phyloP scores from a whole-genome alignment of 192 early-diverging fungal species.

The Backusella mclennaniae region DNA sequence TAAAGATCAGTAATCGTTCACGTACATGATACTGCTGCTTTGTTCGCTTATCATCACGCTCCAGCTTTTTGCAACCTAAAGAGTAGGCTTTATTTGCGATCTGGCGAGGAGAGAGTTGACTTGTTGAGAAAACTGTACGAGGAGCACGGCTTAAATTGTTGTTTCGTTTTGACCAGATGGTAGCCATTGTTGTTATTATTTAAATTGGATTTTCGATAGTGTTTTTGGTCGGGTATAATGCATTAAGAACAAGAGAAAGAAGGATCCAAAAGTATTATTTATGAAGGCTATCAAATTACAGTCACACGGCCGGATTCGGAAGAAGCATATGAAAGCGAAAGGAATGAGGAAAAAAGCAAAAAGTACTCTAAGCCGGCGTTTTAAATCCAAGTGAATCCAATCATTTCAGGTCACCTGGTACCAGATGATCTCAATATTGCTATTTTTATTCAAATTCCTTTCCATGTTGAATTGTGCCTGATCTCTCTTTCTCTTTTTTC shows the following conservation, averaged over 20 bases:
- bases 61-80: conserved; percentile 25
- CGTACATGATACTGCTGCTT: conserved; percentile 19
- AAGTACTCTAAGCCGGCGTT: neutral
- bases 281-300: neutral
- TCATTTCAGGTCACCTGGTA: neutral
- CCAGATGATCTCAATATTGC: conserved; percentile 1
- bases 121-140: conserved; percentile 6
- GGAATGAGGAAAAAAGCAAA: neutral
- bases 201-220: neutral
- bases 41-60: conserved; percentile 25
- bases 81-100: conserved; percentile 24
- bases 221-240: conserved; percentile 8
- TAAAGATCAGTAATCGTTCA: conserved; percentile 21
- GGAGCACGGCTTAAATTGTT: conserved; percentile 11
- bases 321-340: conserved; percentile 8
- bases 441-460: conserved; percentile 5
- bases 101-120: conserved; percentile 21
- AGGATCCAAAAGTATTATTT: neutral
- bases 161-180: conserved; percentile 15
- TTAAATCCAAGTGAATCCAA: conserved; percentile 5
- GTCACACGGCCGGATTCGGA: conserved; percentile 4
- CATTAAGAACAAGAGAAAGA: conserved; percentile 11
- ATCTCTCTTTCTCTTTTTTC: neutral
- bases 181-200: conserved; percentile 9
- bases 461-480: neutral